Evolutionary conservation across 345 rosid species (phyloP), one percentile per base, ranked within the genome.

Genomic region (Tarenaya hassleriana): DNA sequence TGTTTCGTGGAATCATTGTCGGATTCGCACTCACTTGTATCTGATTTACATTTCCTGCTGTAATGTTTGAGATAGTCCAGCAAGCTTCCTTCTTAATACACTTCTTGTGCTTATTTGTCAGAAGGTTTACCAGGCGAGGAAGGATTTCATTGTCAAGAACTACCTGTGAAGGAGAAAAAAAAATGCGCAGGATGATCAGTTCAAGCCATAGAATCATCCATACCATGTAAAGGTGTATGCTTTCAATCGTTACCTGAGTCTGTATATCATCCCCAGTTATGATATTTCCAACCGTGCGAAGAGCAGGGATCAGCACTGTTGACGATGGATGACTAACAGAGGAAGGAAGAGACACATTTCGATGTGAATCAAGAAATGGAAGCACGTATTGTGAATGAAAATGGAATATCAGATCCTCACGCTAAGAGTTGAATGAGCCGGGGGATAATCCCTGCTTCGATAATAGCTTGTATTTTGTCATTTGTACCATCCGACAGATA

Each of bases 11-110:
- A 7, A 34, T 10, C 15, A 4, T 14, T 1, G 10, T 33, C 10
- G 35, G 10, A 3, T n/a, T 46, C 53, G 1, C 11, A 48, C 76
- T 61, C 55, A 80, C 95, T 82, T 80, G 95, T 56, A 86, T 86
- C 69, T 86, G 95, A 58, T 64, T 77, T 35, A 62, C 39, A 64
- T 69, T 83, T 16, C 95, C 95, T 60, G 95, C 95, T 16, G 95
- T 83, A 42, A 86, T 86, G 62, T 86, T 86, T 29, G 95, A 86
- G 49, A 86, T 81, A 34, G 95, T 83, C 95, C 95, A 86, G 50
- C 88, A 81, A 49, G 92, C 75, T 74, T 86, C 95, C 76, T 81
- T 86, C 74, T 83, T 86, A 52, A 86, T 83, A 59, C 91, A 81
- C 72, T 77, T 86, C 73, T 81, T 83, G 58, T 75, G 67, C 31